Conservation (phyloP, 2,329 filamentous ascomycete species). For the Pezicula radicicola region DNA sequence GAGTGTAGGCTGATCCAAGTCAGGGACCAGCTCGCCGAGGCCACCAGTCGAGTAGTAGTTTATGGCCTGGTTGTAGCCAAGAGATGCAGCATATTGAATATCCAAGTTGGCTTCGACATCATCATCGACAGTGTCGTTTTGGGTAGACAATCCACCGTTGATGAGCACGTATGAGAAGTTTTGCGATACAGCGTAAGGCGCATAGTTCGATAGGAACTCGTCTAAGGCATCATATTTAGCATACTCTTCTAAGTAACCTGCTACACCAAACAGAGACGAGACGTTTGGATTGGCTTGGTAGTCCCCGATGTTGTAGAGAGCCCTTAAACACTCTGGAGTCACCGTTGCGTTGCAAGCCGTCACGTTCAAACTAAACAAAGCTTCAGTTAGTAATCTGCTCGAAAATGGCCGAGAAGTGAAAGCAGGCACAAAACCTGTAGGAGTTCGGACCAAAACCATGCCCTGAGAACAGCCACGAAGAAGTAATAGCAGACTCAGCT, state of each 20-base stretch:
- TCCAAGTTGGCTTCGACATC: slow-evolving; percentile 51
- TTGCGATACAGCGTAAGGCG: slow-evolving; percentile 15
- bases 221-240: slow-evolving; percentile 18
- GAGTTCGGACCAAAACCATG: too few species aligned
- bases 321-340: slow-evolving; percentile 30
- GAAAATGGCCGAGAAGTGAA: too few species aligned
- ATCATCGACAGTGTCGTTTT: slow-evolving; percentile 36
- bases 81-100: slow-evolving; percentile 47
- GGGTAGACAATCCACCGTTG: slow-evolving; percentile 32
- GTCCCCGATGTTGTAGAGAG: slow-evolving; percentile 41
- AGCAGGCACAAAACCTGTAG: too few species aligned
- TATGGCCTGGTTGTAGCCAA: slow-evolving; percentile 48
- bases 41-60: slow-evolving; percentile 54
- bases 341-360: slow-evolving; percentile 26
- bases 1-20: slow-evolving; percentile 39
- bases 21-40: slow-evolving; percentile 46
- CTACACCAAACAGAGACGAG: slow-evolving; percentile 63
- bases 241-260: slow-evolving; percentile 35
- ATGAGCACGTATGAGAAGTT: slow-evolving; percentile 24
- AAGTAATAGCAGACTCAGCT: too few species aligned
- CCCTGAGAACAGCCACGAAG: too few species aligned
- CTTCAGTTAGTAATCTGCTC: too few species aligned
- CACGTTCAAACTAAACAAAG: slow-evolving; percentile 2
- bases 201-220: slow-evolving; percentile 14
- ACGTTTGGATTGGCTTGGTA: slow-evolving; percentile 34